Conservation (phyloP, 176 grass and related monocot genomes). For the Ampelocalamus luodianensis region DNA sequence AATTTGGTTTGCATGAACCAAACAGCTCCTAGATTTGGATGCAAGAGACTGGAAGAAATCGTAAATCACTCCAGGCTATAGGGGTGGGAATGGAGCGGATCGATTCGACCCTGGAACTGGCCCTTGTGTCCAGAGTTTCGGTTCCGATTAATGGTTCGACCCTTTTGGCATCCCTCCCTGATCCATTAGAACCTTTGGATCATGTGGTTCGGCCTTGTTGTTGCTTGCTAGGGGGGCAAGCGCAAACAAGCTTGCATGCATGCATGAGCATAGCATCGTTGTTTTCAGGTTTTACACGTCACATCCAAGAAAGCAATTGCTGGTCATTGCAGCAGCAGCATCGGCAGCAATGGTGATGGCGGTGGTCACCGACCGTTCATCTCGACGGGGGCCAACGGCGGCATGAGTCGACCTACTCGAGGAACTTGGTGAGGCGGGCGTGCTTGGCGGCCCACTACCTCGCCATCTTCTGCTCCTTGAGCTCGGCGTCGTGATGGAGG, state of each 20-base stretch:
- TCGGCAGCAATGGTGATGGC: background rate
- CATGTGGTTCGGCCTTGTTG: too few species aligned
- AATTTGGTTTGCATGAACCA: too few species aligned
- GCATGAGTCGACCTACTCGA: conserved; percentile 61
- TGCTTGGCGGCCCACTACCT: conserved; percentile 96
- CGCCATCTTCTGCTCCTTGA: conserved; percentile 90
- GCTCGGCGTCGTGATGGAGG: conserved; percentile 73
- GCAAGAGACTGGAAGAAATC: too few species aligned
- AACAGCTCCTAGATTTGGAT: too few species aligned
- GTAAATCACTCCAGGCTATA: too few species aligned
- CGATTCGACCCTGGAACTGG: too few species aligned
- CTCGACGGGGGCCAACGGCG: conserved; percentile 47
- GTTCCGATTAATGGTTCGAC: too few species aligned
- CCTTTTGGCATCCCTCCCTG: too few species aligned
- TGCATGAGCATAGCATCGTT: conserved; percentile 9
- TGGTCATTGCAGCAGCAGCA: background rate
- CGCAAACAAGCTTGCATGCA: background rate
- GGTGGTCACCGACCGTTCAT: conserved; percentile 64
- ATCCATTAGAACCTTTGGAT: too few species aligned
- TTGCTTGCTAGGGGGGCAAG: too few species aligned
- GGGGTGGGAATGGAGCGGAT: too few species aligned
- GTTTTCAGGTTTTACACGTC: conserved; percentile 10
- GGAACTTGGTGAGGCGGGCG: conserved; percentile 65
- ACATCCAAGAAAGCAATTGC: background rate
- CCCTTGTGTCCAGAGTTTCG: too few species aligned